These are phyloP conservation scores for Russula sp. DNA, from an alignment of 768 basidiomycete species.

Conservation along the genomic window DNA sequence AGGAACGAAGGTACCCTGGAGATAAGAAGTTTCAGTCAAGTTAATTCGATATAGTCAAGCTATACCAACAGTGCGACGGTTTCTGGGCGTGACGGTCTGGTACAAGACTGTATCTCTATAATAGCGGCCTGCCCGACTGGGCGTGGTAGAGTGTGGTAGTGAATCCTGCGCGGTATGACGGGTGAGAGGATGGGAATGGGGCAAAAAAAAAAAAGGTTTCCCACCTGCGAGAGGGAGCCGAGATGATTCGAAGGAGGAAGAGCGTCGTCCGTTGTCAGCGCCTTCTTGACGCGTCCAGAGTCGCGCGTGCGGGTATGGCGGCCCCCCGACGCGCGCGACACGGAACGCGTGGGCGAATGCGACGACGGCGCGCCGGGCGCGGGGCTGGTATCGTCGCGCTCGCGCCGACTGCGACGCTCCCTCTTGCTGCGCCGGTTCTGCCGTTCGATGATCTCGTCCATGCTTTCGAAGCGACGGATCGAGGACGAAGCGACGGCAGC, in stretches of 20 bases:
- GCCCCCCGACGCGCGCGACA: slow-evolving; percentile 39
- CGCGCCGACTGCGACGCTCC: slow-evolving; percentile 45
- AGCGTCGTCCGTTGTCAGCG: slow-evolving; percentile 12
- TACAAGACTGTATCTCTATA: slow-evolving; percentile 24
- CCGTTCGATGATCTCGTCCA: slow-evolving; percentile 73
- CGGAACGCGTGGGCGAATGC: slow-evolving; percentile 29
- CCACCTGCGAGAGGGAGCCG: slow-evolving; percentile 11
- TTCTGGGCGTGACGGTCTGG: slow-evolving; percentile 21
- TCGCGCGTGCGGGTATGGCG: slow-evolving; percentile 51
- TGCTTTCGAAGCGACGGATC: slow-evolving; percentile 58
- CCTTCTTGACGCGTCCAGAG: slow-evolving; percentile 29
- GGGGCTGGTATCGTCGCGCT: slow-evolving; percentile 34
- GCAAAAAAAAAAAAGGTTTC: background rate
- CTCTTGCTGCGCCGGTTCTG: slow-evolving; percentile 52
- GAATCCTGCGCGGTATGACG: slow-evolving; percentile 35
- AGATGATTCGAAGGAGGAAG: background rate
- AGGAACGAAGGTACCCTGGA: slow-evolving; percentile 16
- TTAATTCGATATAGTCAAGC: background rate
- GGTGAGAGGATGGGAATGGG: slow-evolving; percentile 10
- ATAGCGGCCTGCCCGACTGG: slow-evolving; percentile 20
- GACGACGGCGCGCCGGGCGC: background rate
- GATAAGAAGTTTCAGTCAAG: background rate
- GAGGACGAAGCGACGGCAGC: slow-evolving; percentile 33
- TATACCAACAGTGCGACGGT: slow-evolving; percentile 17
- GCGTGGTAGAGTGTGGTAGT: slow-evolving; percentile 31